Base-by-base conservation (phyloP, 2,329 filamentous ascomycete genomes). In the Xylaria sp. region DNA sequence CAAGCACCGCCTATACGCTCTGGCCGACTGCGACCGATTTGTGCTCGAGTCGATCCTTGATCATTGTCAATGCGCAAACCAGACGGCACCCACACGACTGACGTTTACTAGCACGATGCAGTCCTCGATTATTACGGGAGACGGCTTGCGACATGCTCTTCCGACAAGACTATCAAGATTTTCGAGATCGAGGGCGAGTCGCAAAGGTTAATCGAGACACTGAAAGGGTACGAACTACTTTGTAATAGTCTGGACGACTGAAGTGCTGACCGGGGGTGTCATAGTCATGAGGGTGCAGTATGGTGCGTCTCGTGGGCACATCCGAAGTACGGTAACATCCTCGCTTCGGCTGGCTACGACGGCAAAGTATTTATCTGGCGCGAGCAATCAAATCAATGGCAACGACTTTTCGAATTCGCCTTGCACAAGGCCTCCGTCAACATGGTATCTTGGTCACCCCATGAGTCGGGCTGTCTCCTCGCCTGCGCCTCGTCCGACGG, bases 291-390 rank as follows among this genome's bases (percentile, higher is more conserved):
- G 81, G 95, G 95, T 71, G 94, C 96, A 42, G 95, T 99, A 67
- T 99, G 96, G 96, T 97, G 93, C 80, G 93, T 98, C 67, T 92
- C 94, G 76, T 99, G 96, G 96, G 94, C 95, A 58, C 96, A 99
- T 79, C 96, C 96, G 71, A 98, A 99, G 81, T 98, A 97, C 82
- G 96, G 96, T 84, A 97, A 95, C 80, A 97, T 99, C 79, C 91
- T 99, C 69, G 96, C 96, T 65, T 97, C 93, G 71, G 93, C 94
- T 60, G 93, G 93, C 73, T 99, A 97, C 84, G 96, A 99, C 82
- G 96, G 95, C 82, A 97, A 97, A 82, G 95, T 99, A 73, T 90
- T 98, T 81, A 97, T 99, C 86, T 99, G 95, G 94, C 93, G 94
- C 80, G 96, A 99, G 83, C 91, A 94, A 80, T 85, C 82, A 75